Conservation (phyloP, 345 rosid species). For the Hibiscus syriacus region DNA sequence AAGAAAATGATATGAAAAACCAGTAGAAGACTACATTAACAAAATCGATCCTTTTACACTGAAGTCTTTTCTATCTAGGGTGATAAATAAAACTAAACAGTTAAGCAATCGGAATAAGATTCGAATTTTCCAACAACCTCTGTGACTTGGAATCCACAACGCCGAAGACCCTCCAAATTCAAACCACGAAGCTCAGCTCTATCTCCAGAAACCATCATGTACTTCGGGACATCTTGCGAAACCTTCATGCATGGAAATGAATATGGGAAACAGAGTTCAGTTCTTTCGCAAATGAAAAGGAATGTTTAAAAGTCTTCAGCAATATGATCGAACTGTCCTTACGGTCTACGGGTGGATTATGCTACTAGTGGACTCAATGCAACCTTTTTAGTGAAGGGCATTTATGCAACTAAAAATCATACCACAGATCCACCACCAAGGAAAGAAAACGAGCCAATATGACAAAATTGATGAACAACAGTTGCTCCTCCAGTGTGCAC, state of each 20-base stretch:
- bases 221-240: constrained; percentile 90
- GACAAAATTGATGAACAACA: constrained; percentile 88
- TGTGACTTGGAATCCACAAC: constrained; percentile 51
- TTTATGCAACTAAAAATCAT: too few relatives aligned
- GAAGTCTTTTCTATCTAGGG: constrained; percentile 2
- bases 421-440: constrained; percentile 96
- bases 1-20: not conserved
- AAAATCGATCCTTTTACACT: not conserved
- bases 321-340: not conserved
- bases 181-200: constrained; percentile 89
- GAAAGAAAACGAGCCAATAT: constrained; percentile 69
- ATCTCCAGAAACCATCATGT: constrained; percentile 84
- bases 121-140: constrained; percentile 42
- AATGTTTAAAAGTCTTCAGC: not conserved
- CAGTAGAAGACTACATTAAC: not conserved
- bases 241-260: constrained; percentile 35
- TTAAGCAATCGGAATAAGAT: constrained; percentile 3
- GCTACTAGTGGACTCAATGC: too few relatives aligned
- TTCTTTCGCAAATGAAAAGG: not conserved
- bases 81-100: not conserved
- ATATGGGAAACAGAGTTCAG: not conserved
- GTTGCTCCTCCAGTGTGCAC: constrained; percentile 78
- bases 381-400: too few relatives aligned
- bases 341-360: not conserved
- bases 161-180: constrained; percentile 82